Evolutionary conservation across 495 filamentous ascomycete species (phyloP).

Genomic region (Xylaria acuta): DNA sequence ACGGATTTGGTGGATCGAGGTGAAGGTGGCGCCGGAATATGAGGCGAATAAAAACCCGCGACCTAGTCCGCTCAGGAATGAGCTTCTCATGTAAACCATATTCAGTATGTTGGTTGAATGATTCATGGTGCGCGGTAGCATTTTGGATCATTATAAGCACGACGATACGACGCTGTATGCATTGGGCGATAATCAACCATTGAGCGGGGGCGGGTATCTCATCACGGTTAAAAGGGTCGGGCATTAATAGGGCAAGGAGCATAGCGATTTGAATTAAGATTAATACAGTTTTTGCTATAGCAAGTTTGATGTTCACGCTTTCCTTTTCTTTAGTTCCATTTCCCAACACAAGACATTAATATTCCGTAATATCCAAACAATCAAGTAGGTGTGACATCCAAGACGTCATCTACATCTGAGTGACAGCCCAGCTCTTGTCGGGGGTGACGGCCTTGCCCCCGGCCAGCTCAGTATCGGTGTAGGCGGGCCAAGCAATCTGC

Average conservation of each 20-base stretch:
- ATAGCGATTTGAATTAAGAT: constrained; percentile 14
- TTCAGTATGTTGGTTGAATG: neutral
- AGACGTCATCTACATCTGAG: constrained; percentile 23
- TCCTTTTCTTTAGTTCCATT: neutral
- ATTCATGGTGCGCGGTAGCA: neutral
- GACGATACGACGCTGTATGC: neutral
- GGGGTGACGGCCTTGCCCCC: constrained; percentile 48
- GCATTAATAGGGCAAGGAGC: neutral
- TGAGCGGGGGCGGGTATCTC: neutral
- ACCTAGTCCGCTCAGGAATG: neutral
- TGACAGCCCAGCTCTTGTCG: constrained; percentile 45
- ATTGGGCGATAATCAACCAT: neutral
- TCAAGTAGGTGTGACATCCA: neutral
- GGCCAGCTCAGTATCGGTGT: constrained; percentile 50
- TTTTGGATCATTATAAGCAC: neutral
- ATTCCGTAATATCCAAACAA: neutral
- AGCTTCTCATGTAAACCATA: neutral
- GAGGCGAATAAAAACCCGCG: neutral
- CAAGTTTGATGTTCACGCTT: neutral
- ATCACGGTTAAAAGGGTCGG: too few species aligned
- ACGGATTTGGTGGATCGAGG: neutral
- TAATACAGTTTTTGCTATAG: constrained; percentile 10
- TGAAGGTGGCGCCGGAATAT: neutral
- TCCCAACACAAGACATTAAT: neutral
- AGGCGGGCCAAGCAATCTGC: constrained; percentile 51